Evolutionary conservation across 1,284 basidiomycete genomes (phyloP).

Genomic region (Malassezia yamatoensis): DNA sequence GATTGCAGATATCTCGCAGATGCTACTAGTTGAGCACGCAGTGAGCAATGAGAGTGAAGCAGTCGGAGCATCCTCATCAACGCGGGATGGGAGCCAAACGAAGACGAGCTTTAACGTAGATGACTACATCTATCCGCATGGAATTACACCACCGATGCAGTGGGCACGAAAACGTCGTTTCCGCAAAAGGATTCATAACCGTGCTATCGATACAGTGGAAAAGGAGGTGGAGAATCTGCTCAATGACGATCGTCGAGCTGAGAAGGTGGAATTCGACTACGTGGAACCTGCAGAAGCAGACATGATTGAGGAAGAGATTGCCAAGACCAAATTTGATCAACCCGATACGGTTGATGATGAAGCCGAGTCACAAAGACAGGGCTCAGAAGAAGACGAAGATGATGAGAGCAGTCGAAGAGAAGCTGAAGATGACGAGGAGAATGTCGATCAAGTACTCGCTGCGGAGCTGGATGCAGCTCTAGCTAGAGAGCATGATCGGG

Average conservation of each 20-base stretch:
- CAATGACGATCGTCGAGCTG: slow-evolving; percentile 71
- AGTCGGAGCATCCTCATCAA: slow-evolving; percentile 58
- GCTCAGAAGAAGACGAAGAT: slow-evolving; percentile 47
- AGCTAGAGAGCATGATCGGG: slow-evolving; percentile 51
- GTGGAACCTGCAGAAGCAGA: slow-evolving; percentile 24
- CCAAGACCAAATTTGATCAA: slow-evolving; percentile 3
- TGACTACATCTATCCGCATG: slow-evolving; percentile 95
- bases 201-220: slow-evolving; percentile 94
- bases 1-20: slow-evolving; percentile 84
- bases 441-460: slow-evolving; percentile 51
- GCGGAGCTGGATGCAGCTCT: slow-evolving; percentile 51
- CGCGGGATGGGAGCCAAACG: slow-evolving; percentile 45
- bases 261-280: slow-evolving; percentile 54
- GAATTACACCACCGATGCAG: slow-evolving; percentile 83
- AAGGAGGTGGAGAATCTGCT: slow-evolving; percentile 87
- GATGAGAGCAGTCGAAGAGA: slow-evolving; percentile 9
- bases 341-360: slow-evolving; percentile 26
- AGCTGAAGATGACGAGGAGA: slow-evolving; percentile 54
- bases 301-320: slow-evolving; percentile 14
- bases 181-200: slow-evolving; percentile 72
- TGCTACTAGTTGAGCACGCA: slow-evolving; percentile 40
- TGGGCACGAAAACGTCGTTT: slow-evolving; percentile 87
- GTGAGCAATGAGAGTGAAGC: slow-evolving; percentile 55
- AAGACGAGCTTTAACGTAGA: slow-evolving; percentile 68
- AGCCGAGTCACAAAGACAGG: slow-evolving; percentile 49